phyloP scores from a whole-genome alignment of 768 basidiomycete species.

The Suillus brevipes region DNA sequence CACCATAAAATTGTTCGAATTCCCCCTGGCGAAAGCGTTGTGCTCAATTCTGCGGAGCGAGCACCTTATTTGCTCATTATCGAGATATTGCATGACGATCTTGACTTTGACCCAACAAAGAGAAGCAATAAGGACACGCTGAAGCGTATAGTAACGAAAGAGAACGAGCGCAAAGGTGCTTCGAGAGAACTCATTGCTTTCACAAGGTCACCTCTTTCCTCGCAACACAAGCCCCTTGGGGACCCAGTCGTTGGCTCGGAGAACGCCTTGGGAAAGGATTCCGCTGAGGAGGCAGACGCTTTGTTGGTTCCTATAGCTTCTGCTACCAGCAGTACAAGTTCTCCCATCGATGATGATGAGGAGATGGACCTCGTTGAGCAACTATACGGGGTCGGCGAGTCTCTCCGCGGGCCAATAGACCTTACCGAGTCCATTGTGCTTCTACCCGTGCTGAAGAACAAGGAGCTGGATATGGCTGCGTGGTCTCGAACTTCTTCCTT shows the following conservation, averaged over 20 bases:
- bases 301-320: conserved; percentile 22
- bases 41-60: conserved; percentile 95
- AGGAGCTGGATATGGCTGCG: conserved; percentile 79
- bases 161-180: conserved; percentile 57
- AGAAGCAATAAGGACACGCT: conserved; percentile 85
- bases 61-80: conserved; percentile 92
- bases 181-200: conserved; percentile 58
- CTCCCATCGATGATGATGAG: conserved; percentile 55
- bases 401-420: conserved; percentile 72
- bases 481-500: conserved; percentile 66
- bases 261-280: conserved; percentile 32
- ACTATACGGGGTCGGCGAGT: conserved; percentile 78
- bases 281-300: conserved; percentile 23
- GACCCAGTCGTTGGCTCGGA: conserved; percentile 31
- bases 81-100: conserved; percentile 86
- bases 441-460: conserved; percentile 82
- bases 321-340: conserved; percentile 21
- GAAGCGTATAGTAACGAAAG: conserved; percentile 70
- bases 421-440: conserved; percentile 83
- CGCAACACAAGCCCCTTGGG: conserved; percentile 21
- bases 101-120: conserved; percentile 88
- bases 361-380: conserved; percentile 98
- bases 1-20: conserved; percentile 97
- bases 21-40: conserved; percentile 96
- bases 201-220: conserved; percentile 16